These are phyloP conservation scores for Termitomyces sp. DNA, from an alignment of 768 basidiomycete species.

Conservation along the genomic window DNA sequence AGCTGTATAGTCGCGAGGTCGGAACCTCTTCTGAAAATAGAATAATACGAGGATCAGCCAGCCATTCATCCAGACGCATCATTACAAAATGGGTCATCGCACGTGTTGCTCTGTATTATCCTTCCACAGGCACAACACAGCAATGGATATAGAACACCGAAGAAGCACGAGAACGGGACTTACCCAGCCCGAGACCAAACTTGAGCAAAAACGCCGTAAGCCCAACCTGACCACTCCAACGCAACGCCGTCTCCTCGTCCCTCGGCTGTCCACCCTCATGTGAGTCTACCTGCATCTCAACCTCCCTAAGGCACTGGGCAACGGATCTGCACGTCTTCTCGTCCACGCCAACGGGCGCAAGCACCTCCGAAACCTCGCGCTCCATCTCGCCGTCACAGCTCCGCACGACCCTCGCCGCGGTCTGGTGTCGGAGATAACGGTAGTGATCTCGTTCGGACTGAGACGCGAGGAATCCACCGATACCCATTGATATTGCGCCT, in stretches of 20 bases:
- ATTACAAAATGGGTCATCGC: neutral
- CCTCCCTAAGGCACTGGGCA: constrained; percentile 50
- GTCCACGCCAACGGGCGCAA: constrained; percentile 88
- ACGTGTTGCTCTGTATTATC: neutral
- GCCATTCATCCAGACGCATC: neutral
- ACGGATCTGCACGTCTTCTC: constrained; percentile 75
- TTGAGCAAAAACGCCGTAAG: constrained; percentile 92
- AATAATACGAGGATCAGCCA: neutral
- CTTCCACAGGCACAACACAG: neutral
- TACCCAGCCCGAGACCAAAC: constrained; percentile 91
- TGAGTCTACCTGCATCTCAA: constrained; percentile 40
- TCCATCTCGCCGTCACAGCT: constrained; percentile 96
- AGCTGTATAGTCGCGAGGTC: constrained; percentile 75
- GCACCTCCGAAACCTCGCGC: constrained; percentile 84
- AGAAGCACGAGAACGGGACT: constrained; percentile 19
- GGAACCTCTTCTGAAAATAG: constrained; percentile 76
- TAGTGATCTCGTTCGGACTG: constrained; percentile 96
- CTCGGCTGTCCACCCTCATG: constrained; percentile 13
- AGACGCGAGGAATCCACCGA: constrained; percentile 95
- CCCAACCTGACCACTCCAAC: constrained; percentile 77
- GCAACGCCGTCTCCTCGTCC: constrained; percentile 56
- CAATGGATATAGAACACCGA: neutral
- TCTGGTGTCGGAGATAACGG: constrained; percentile 71
- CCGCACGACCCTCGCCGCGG: constrained; percentile 74
- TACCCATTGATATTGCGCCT: constrained; percentile 96